Base-by-base conservation (phyloP, 2,329 filamentous ascomycete species). In the Aspergillus ochraceoroseus region DNA sequence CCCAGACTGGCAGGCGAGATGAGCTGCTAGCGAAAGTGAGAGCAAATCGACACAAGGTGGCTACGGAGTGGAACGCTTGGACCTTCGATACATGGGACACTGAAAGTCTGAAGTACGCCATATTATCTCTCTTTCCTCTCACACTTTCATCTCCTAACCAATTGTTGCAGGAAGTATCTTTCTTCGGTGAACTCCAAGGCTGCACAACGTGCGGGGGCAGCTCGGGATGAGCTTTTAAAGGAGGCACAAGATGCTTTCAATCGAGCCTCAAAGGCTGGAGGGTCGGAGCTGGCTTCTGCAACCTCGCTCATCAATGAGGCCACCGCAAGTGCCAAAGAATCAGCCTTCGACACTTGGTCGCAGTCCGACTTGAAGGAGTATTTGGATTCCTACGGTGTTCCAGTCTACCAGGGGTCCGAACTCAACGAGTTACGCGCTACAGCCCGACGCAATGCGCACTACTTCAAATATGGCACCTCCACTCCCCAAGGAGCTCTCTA, bases 61-160 rank as follows among this genome's bases (percentile, higher is more conserved):
- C 79, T 6, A 72, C 72, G 32, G 80, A 78, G 12, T 86, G 77
- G 70, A 82, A 70, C 44, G 77, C 82, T 2, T 89, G 85, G 84
- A 87, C 81, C 11, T 88, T 87, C 59, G 84, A 89, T 51, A 86
- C 87, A 47, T 80, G 83, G 65, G 84, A 79, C 26, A 72, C 75
- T 37, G 81, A 87, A 2, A 84, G 85, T 56, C 64, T 90, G 32
- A 82, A 80, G 71, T 73, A 63, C 58, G 68, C 49, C 17, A 5
- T 8, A 5, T n/a, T n/a, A 17, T 26, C 6, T 20, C 11, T 18
- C 4, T 11, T 4, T 4, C 7, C 11, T 7, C 11, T 31, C 3
- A 13, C 23, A 8, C 11, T 9, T 13, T 23, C 12, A 5, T n/a
- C 7, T 20, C 27, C 46, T 46, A 25, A 53, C 19, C 25, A 9